Evolutionary conservation across 139 green algal species (phyloP).

Genomic region (Tetradesmus lagerheimii): DNA sequence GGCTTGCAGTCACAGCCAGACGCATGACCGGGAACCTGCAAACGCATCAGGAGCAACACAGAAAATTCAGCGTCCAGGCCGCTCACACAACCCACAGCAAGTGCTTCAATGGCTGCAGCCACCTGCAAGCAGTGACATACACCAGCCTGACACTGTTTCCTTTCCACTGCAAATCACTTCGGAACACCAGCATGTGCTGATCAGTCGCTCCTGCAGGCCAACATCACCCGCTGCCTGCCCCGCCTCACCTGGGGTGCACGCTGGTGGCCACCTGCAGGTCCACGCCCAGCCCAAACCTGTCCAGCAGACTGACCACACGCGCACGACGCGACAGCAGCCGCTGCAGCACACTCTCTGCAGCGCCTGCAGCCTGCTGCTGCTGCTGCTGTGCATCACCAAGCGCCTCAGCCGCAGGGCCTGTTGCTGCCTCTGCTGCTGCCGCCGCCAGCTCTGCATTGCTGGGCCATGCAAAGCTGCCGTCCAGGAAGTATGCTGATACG

Average conservation of each 20-base stretch:
- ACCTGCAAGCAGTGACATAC: no score
- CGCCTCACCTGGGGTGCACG: constrained; percentile 55
- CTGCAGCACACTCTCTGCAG: constrained; percentile 37
- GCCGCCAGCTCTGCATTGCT: constrained; percentile 17
- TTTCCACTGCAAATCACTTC: no score
- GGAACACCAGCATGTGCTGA: neutral
- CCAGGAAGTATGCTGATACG: constrained; percentile 77
- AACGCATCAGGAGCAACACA: neutral
- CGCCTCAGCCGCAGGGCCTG: neutral
- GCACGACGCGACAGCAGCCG: constrained; percentile 30
- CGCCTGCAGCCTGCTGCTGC: neutral
- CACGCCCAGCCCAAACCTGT: constrained; percentile 53
- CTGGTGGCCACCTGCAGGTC: constrained; percentile 59
- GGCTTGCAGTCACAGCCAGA: constrained; percentile 45
- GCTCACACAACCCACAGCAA: no score
- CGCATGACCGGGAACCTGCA: constrained; percentile 55
- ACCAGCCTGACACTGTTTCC: no score
- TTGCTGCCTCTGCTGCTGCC: neutral
- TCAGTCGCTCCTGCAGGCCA: neutral
- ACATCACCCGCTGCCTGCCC: neutral
- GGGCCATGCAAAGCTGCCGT: constrained; percentile 65
- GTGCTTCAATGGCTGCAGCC: no score
- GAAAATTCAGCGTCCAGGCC: no score
- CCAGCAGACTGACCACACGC: constrained; percentile 62
- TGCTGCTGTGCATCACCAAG: no score